phyloP scores from a whole-genome alignment of 1,139 yeast genomes.

The Arxiozyma bovina region DNA sequence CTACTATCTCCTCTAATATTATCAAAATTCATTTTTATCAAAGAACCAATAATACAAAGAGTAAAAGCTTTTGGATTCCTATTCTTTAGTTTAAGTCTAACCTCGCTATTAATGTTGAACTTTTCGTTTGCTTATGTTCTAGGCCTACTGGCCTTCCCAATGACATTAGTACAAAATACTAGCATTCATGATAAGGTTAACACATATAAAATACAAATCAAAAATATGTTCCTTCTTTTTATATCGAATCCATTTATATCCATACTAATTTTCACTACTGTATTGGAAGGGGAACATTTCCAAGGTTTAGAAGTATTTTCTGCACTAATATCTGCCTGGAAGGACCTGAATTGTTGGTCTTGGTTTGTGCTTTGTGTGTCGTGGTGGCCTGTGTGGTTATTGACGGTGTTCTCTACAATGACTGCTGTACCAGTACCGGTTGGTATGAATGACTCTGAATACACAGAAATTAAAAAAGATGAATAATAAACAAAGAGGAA shows the following conservation, averaged over 20 bases:
- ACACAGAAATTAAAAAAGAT: constrained; percentile 8
- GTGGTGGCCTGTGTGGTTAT: constrained; percentile 80
- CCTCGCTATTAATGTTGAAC: constrained; percentile 72
- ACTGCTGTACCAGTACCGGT: constrained; percentile 2
- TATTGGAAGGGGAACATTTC: constrained; percentile 28
- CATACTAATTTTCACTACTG: constrained; percentile 32
- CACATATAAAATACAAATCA: constrained; percentile 17
- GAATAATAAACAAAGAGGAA: background rate
- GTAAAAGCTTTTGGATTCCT: constrained; percentile 41
- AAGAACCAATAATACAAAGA: constrained; percentile 20
- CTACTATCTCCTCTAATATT: background rate
- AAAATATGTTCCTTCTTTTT: constrained; percentile 34
- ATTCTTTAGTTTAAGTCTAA: constrained; percentile 58
- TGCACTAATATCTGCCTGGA: constrained; percentile 57
- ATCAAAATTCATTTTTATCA: constrained; percentile 6
- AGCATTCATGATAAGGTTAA: constrained; percentile 3
- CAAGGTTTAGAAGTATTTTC: constrained; percentile 36
- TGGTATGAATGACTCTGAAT: background rate
- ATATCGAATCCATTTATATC: constrained; percentile 50
- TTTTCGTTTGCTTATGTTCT: constrained; percentile 70
- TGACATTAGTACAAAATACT: constrained; percentile 46
- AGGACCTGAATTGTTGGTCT: constrained; percentile 73
- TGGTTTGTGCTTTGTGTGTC: constrained; percentile 69
- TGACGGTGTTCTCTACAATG: constrained; percentile 35
- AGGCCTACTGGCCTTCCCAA: constrained; percentile 61